Conservation (phyloP, 768 basidiomycete genomes). For the Mycena belliarum region DNA sequence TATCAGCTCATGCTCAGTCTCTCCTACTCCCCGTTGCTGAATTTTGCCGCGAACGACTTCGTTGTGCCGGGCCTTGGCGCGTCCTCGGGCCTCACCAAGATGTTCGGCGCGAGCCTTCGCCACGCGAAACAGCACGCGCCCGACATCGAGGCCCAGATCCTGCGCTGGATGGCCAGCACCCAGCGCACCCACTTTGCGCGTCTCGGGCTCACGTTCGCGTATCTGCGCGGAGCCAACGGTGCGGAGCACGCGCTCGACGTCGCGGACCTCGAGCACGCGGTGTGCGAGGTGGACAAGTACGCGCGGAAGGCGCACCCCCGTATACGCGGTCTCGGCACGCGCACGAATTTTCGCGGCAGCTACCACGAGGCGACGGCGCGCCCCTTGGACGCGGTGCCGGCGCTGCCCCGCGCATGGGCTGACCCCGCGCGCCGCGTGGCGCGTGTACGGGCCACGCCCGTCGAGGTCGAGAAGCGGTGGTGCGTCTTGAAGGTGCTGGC, state of each 20-base stretch:
- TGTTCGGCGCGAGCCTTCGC: slow-evolving; percentile 52
- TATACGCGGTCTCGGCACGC: slow-evolving; percentile 40
- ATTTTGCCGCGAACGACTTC: slow-evolving; percentile 70
- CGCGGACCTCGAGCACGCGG: slow-evolving; percentile 74
- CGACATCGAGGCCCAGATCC: slow-evolving; percentile 55
- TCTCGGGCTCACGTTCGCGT: slow-evolving; percentile 53
- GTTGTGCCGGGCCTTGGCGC: slow-evolving; percentile 71
- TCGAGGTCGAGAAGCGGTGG: slow-evolving; percentile 47
- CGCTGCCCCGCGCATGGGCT: slow-evolving; percentile 59
- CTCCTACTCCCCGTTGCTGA: slow-evolving; percentile 56
- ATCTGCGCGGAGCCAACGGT: slow-evolving; percentile 42
- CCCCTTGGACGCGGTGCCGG: slow-evolving; percentile 28
- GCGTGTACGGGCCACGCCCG: slow-evolving; percentile 42
- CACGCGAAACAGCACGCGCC: slow-evolving; percentile 29
- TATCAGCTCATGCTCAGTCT: slow-evolving; percentile 68
- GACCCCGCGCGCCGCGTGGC: slow-evolving; percentile 42
- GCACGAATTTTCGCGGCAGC: slow-evolving; percentile 38
- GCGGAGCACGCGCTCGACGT: slow-evolving; percentile 54
- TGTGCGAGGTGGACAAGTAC: slow-evolving; percentile 84
- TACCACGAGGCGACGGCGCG: slow-evolving; percentile 37
- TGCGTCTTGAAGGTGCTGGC: slow-evolving; percentile 36
- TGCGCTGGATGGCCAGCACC: slow-evolving; percentile 62
- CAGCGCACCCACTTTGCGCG: slow-evolving; percentile 65
- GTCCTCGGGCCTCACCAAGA: slow-evolving; percentile 62
- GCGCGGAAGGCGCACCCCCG: slow-evolving; percentile 55